Evolutionary conservation across 148 eudicot genomes (phyloP).

Genomic region (Rhododendron ferrugineum): DNA sequence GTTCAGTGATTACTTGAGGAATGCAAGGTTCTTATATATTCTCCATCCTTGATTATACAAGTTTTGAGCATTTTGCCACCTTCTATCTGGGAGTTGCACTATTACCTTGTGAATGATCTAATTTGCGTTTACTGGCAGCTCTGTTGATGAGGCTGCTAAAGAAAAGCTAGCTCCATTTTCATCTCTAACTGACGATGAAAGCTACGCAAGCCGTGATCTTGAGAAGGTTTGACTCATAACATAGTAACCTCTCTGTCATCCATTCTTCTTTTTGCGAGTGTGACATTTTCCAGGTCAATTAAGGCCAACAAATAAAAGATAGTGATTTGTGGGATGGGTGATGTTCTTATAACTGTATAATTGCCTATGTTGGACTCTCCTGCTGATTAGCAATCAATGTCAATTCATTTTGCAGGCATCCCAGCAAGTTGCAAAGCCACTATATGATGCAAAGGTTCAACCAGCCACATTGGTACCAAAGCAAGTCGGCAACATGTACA

Average conservation of each 20-base stretch:
- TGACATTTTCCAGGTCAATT: background rate
- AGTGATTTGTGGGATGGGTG: background rate
- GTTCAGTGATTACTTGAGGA: slow-evolving; percentile 73
- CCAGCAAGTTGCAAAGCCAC: slow-evolving; percentile 73
- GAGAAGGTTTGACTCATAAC: slow-evolving; percentile 57
- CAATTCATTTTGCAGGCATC: slow-evolving; percentile 42
- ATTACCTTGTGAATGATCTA: background rate
- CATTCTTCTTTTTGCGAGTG: background rate
- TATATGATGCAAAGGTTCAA: slow-evolving; percentile 72
- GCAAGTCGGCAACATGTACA: slow-evolving; percentile 97
- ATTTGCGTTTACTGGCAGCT: slow-evolving; percentile 36
- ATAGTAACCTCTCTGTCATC: background rate
- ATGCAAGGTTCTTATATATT: slow-evolving; percentile 56
- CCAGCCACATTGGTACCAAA: slow-evolving; percentile 87
- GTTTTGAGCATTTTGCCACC: background rate
- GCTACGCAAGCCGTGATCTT: slow-evolving; percentile 94
- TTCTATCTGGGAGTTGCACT: slow-evolving; percentile 3
- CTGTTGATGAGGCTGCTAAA: slow-evolving; percentile 66
- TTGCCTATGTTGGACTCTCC: background rate
- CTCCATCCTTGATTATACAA: background rate
- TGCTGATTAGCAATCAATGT: slow-evolving; percentile 3
- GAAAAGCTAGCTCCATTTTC: slow-evolving; percentile 83
- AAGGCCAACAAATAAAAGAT: background rate
- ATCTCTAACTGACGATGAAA: slow-evolving; percentile 60
- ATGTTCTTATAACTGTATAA: background rate